Conservation (phyloP, 2,329 filamentous ascomycete genomes). For the Aureobasidium sp. region DNA sequence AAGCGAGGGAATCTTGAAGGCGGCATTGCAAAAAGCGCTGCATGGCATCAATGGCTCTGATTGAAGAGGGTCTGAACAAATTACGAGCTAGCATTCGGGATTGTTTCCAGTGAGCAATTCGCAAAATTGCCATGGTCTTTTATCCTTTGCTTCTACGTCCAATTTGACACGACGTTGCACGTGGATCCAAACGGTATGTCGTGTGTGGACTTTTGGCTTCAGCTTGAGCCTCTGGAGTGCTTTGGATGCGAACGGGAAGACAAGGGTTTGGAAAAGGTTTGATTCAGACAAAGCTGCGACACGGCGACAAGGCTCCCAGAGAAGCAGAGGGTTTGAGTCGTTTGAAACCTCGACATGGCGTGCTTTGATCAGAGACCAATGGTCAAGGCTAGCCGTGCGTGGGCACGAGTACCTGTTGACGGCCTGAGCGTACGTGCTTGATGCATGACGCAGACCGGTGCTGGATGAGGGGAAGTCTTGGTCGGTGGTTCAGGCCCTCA, state of each 20-base stretch:
- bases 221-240: conserved; percentile 9
- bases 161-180: conserved; percentile 9
- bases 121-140: not conserved
- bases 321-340: not conserved
- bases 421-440: conserved; percentile 9
- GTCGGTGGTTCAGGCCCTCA: conserved; percentile 4
- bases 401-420: not conserved
- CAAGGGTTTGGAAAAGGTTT: conserved; percentile 2
- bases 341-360: conserved; percentile 13
- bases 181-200: conserved; percentile 3
- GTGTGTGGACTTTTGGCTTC: conserved; percentile 8
- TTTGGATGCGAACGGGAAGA: conserved; percentile 1
- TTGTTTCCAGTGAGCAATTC: not conserved
- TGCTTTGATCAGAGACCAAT: not conserved
- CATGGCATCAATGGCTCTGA: not conserved
- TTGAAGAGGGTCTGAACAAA: not conserved
- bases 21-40: not conserved
- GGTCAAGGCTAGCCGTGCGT: not conserved
- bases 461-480: conserved; percentile 2
- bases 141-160: not conserved
- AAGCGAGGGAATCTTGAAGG: not conserved
- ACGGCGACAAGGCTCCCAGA: not conserved
- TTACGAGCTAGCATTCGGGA: not conserved
- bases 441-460: conserved; percentile 6
- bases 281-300: not conserved